Evolutionary conservation across 2,329 filamentous ascomycete genomes (phyloP), one percentile per base, ranked within the genome.

Genomic region (Diaporthe ilicicola): DNA sequence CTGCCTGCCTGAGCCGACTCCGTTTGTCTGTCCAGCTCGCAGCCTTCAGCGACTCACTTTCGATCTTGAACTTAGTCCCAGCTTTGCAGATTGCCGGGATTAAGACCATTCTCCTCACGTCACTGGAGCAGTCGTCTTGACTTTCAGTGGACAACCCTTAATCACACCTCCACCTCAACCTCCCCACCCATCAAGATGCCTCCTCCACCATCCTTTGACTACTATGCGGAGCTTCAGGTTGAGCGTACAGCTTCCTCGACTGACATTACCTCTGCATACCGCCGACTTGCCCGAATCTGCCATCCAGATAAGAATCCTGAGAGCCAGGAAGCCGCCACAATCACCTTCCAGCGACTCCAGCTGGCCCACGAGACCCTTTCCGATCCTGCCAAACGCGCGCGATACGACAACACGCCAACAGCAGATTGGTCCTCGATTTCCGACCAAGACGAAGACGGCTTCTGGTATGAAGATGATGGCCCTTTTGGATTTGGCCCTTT

Each of bases 301-400:
- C 76, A 79, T 44, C 77, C 77, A 0, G 76, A 79, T 53, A 77
- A 74, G 70, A 78, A 79, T 48, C 75, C 71, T 1, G 59, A 64
- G 2, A 73, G 76, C 17, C 17, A 56, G 0, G 72, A 74, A 39
- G 72, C 70, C 19, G 76, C 77, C 2, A 79, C 77, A 0, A 67
- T 29, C 8, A 64, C 51, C 4, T 79, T 79, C 48, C 76, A 79
- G 51, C 73, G 71, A 62, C 76, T 78, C 50, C 75, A 77, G 48
- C 32, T 32, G 2, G 78, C 78, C 9, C 75, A 79, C 50, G 75
- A 76, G 50, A 74, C 72, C 5, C 75, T 79, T 1, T 76, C 73
- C 4, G 65, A 76, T 27, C 65, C 74, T 15, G 42, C n/a, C 5
- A 61, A 71, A n/a, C 75, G 77, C 17, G 22, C 53, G 12, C 22